Evolutionary conservation across 2,329 filamentous ascomycete species (phyloP), one percentile per base, ranked within the genome.

Genomic region (Claviceps sorghi): DNA sequence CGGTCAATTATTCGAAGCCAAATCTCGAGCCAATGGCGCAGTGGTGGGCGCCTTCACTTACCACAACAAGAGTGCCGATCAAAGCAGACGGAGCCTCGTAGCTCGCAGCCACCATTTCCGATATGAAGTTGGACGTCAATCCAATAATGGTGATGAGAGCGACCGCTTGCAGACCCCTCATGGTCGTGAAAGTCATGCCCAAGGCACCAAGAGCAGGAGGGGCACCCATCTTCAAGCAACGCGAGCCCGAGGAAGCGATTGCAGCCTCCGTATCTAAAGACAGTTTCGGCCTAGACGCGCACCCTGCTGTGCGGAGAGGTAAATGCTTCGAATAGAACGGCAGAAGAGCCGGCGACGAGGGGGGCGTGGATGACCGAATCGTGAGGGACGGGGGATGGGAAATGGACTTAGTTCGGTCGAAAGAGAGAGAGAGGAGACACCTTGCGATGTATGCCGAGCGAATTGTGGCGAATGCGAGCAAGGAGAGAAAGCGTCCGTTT

Each of bases 91-190:
- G 86, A 0, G 85, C 80, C 32, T 78, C 74, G 52, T 83, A 77
- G 56, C 82, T 76, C 22, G 74, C 77, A 44, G 74, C 71, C 45
- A 88, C 79, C 64, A 94, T 88, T 59, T 86, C 77, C 26, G 82
- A 76, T 61, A 95, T 83, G 68, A 95, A 94, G 67, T 90, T 88
- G 61, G 84, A 80, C 0, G 82, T 82, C 65, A 95, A 79, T 46
- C 88, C 88, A 58, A 95, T 84, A 58, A 93, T 81, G 54, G 82
- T 74, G 53, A 93, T 74, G 63, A 95, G 83, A 29, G 79, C 80
- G 56, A 85, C 69, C 54, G 80, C 75, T 65, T 94, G 83, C 58
- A 90, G 74, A 53, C 77, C 74, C 48, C 90, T 83, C 58, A 84
- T 78, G 58, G 81, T 72, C 54, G 86, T 81, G 71, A 94, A 95